These are phyloP conservation scores for Coprinopsis strossmayeri DNA, from an alignment of 768 basidiomycete species.

Conservation along the genomic window DNA sequence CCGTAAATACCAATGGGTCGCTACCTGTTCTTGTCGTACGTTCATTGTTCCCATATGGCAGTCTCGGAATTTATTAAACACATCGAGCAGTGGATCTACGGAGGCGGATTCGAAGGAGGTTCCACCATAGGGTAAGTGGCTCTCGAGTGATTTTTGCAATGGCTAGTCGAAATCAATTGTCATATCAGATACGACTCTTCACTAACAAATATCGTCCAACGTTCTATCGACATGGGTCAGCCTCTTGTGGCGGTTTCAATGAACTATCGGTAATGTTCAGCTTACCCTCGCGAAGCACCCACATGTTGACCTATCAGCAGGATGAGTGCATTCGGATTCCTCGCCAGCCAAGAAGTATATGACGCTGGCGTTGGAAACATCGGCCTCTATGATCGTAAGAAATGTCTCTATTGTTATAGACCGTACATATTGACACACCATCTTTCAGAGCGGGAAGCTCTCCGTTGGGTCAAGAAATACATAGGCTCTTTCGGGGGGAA, in stretches of 20 bases:
- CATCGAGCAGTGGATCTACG: conserved; percentile 36
- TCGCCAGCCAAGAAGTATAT: conserved; percentile 25
- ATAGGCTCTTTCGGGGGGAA: conserved; percentile 54
- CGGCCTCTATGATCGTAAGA: conserved; percentile 27
- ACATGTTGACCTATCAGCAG: conserved; percentile 6
- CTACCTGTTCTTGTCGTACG: conserved; percentile 46
- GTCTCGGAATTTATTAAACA: not conserved
- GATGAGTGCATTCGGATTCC: conserved; percentile 24
- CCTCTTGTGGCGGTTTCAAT: conserved; percentile 47
- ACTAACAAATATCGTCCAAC: conserved; percentile 28
- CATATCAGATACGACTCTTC: conserved; percentile 29
- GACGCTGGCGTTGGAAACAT: conserved; percentile 21
- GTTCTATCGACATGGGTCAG: conserved; percentile 35
- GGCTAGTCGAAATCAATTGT: not conserved
- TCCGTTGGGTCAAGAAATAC: conserved; percentile 53
- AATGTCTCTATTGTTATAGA: not conserved
- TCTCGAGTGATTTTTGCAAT: not conserved
- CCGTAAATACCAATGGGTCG: conserved; percentile 24
- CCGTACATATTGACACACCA: not conserved
- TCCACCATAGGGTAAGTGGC: conserved; percentile 15
- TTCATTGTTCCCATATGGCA: not conserved
- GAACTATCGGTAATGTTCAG: conserved; percentile 36
- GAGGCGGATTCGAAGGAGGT: conserved; percentile 26
- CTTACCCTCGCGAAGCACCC: not conserved
- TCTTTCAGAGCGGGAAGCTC: conserved; percentile 25